Base-by-base conservation (phyloP, 257 asterid species). In the Solanum bulbocastanum region DNA sequence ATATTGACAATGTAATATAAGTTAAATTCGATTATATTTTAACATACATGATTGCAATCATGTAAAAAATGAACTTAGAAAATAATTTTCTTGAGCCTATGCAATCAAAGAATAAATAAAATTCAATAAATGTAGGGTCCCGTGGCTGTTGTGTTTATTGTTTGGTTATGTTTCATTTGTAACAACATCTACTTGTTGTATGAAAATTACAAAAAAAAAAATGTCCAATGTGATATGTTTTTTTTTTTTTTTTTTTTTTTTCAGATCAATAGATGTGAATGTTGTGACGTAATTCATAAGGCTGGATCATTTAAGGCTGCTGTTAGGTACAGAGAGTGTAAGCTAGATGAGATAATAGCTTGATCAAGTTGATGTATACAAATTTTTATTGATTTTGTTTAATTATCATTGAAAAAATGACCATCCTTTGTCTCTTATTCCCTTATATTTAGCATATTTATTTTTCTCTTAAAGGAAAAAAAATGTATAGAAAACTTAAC, bases 261-360 rank as follows among this genome's bases (percentile, higher is more conserved):
- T 0, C 90, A 93, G 96, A 78, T 89, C 44, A 93, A 87, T 73
- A 92, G 93, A 85, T 91, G 94, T 58, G 98, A 94, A 88, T 94
- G 98, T 30, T 94, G 98, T 30, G 95, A 94, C 20, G 3, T 94
- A 8, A 58, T 84, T 75, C 82, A 90, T 32, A 68, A 49, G 66
- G 85, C 85, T 13, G 93, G 89, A 68, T 73, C 36, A 39, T 84
- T 49, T 10, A 35, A 62, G 13, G 94, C 92, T 35, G 88, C 52
- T 9, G 89, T 92, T 39, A 92, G 56, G 87, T 86, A 90, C 66
- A 92, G 96, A 66, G 93, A 92, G 86, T 93, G 98, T 87, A n/a
- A 4, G 25, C n/a, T 11, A 15, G 87, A 89, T 79, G 98, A 94
- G 89, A 89, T 91, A 20, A 89, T 94, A 81, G 94, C 93, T 11